phyloP scores from a whole-genome alignment of 176 grass and related monocot genomes.

The Oryza australiensis region DNA sequence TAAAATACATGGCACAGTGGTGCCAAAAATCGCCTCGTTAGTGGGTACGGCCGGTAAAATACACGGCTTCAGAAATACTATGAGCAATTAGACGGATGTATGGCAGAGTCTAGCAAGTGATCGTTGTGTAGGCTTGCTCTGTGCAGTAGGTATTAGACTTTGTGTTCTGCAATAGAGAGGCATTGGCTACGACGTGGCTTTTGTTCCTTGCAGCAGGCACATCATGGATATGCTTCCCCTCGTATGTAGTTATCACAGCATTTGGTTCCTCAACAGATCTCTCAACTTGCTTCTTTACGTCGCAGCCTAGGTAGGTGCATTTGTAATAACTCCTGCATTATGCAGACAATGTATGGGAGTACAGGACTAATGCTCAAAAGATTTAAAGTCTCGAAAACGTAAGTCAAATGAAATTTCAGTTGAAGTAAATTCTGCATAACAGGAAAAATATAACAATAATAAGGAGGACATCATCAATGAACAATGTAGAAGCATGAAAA shows the following conservation, averaged over 20 bases:
- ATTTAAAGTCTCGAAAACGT: neutral
- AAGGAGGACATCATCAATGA: neutral
- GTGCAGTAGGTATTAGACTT: neutral
- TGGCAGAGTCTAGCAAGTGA: conserved; percentile 25
- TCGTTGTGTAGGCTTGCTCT: conserved; percentile 14
- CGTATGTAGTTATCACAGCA: conserved; percentile 76
- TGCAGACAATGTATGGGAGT: neutral
- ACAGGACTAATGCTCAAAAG: neutral
- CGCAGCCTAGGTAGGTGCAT: conserved; percentile 59
- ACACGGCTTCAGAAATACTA: neutral
- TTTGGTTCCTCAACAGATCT: conserved; percentile 54
- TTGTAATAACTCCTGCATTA: conserved; percentile 77
- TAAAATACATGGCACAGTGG: neutral
- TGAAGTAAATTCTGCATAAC: neutral
- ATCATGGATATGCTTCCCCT: conserved; percentile 74
- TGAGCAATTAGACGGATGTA: conserved; percentile 28
- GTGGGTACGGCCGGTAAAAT: neutral
- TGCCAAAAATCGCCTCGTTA: neutral
- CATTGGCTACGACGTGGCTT: conserved; percentile 17
- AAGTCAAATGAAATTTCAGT: neutral
- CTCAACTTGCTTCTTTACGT: conserved; percentile 68
- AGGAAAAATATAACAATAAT: neutral
- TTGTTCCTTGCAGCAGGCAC: conserved; percentile 48
- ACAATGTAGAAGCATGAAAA: conserved; percentile 22
- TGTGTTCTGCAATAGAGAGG: neutral